phyloP scores from a whole-genome alignment of 495 filamentous ascomycete genomes.

The Neurospora sp. region DNA sequence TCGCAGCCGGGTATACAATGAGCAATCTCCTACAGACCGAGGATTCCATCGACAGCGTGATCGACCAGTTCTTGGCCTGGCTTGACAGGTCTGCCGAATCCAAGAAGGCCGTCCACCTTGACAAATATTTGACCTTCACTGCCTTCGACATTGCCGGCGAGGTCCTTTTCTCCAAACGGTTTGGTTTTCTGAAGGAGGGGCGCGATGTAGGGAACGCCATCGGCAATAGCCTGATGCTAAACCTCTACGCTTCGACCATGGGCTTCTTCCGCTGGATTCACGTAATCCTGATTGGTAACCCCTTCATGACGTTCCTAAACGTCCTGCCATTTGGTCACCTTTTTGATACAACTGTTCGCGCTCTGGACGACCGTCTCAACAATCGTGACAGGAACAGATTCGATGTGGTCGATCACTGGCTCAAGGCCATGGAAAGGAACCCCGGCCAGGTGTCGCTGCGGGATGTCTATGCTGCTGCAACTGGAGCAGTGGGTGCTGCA shows the following conservation, averaged over 20 bases:
- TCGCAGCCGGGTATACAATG: conserved; percentile 29
- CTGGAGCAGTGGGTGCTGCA: background rate
- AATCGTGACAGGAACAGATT: conserved; percentile 18
- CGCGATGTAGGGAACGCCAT: conserved; percentile 32
- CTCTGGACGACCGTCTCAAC: conserved; percentile 26
- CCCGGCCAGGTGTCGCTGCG: background rate
- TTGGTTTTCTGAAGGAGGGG: conserved; percentile 33
- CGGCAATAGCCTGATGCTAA: conserved; percentile 2
- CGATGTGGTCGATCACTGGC: background rate
- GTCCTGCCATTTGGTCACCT: conserved; percentile 33
- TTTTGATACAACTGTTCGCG: conserved; percentile 29
- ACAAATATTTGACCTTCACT: conserved; percentile 29
- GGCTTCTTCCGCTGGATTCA: conserved; percentile 32
- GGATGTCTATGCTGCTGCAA: background rate
- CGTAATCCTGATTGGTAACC: conserved; percentile 28
- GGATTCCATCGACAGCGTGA: conserved; percentile 25
- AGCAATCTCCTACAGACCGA: conserved; percentile 34
- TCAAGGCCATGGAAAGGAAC: background rate
- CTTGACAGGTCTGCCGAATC: conserved; percentile 18
- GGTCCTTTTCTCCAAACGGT: conserved; percentile 21
- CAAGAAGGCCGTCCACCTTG: conserved; percentile 17
- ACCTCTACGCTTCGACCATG: conserved; percentile 20
- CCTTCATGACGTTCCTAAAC: conserved; percentile 28
- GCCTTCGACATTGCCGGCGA: conserved; percentile 28
- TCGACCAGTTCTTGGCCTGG: conserved; percentile 22